Evolutionary conservation across 2,329 filamentous ascomycete species (phyloP), one percentile per base, ranked within the genome.

Genomic region (Colletotrichum truncatum): DNA sequence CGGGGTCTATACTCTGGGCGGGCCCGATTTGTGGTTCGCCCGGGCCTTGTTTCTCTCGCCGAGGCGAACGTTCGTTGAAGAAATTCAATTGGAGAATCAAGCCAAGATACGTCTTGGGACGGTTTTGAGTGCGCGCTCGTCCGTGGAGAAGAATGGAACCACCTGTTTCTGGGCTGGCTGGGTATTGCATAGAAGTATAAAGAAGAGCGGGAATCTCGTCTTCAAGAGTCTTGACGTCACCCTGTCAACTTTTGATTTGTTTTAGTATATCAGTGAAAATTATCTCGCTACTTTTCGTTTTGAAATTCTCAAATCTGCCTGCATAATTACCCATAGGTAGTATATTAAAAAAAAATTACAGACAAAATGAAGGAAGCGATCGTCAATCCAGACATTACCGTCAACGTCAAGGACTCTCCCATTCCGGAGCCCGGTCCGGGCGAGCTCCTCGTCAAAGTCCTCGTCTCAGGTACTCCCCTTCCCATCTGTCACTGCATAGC

Each of bases 401-500:
- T 69, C 56, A 30, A 65, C 10, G 43, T 69, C 30, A 53, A 61
- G 36, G 67, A 69, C 36, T 61, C 57, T 1, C 52, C 66, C 23
- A 21, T 67, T 21, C 67, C 67, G 5, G 54, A 58, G 5, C 71
- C 71, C n/a, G 62, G 64, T 2, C 62, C 61, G 11, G 67, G 66
- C 38, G 55, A 72, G 32, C 51, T 73, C 25, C 66, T 72, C 45
- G 49, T 73, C 67, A 68, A 66, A 30, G 70, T 72, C 10, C 11
- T 68, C 4, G 67, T 69, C 14, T 64, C 67, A 26, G 67, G 63
- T 63, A 56, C 8, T 3, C 8, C 11, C n/a, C n/a, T n/a, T 18
- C n/a, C 1, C 10, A 25, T n/a, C 23, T n/a, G 8, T 6, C 18
- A 23, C 16, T 8, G 9, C 1, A 39, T 34, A 8, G 14, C 0